Percentiles rank a stretch among this genome's conserved stretches.
Evolutionary conservation across 2,329 filamentous ascomycete genomes (phyloP).

Genomic region (Gnomoniopsis sp.): DNA sequence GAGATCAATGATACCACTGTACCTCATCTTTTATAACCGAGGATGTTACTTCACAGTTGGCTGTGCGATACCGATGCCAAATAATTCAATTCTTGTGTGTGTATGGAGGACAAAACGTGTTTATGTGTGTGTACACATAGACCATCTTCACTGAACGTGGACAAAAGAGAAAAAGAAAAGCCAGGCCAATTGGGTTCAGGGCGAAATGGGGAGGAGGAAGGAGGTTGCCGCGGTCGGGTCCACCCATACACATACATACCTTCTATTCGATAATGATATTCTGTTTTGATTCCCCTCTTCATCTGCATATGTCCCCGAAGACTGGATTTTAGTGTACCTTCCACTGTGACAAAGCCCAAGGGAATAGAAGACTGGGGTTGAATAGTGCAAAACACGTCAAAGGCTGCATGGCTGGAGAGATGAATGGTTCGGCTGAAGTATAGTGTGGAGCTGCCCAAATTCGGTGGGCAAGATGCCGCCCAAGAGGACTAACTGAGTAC

Average conservation of each 20-base stretch:
- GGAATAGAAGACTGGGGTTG: background rate
- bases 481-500: no score
- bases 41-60: background rate
- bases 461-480: no score
- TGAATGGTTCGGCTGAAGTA: no score
- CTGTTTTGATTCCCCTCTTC: slow-evolving; percentile 4
- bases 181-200: no score
- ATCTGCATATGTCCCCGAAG: background rate
- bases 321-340: background rate
- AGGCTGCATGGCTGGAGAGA: no score
- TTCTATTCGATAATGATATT: slow-evolving; percentile 19
- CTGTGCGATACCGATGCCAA: background rate
- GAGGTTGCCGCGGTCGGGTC: no score
- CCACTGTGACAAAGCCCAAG: background rate
- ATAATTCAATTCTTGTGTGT: background rate
- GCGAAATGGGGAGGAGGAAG: no score
- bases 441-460: no score
- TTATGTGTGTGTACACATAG: background rate
- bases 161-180: background rate
- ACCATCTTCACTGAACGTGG: background rate
- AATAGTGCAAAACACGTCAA: no score
- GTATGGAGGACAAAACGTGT: background rate
- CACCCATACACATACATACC: background rate
- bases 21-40: background rate
- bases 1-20: background rate